Percentiles rank a stretch among this genome's conserved stretches.
Conservation (phyloP, 495 filamentous ascomycete genomes). For the Penicillium riverlandense region DNA sequence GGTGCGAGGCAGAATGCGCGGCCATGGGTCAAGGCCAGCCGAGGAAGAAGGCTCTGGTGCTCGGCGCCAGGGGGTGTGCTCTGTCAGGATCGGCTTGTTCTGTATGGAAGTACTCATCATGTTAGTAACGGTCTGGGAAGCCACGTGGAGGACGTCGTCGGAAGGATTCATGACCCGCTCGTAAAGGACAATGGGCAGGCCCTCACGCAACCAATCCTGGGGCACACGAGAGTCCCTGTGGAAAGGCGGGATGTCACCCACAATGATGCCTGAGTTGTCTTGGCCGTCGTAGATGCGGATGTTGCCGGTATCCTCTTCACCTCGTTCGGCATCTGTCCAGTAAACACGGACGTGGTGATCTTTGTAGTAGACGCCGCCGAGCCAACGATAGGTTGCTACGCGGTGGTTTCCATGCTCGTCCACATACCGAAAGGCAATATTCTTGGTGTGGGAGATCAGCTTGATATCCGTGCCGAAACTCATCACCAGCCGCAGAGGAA, state of each 20-base stretch:
- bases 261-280: conserved; percentile 13
- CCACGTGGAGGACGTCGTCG: conserved; percentile 6
- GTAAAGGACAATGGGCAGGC: conserved; percentile 26
- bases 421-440: conserved; percentile 17
- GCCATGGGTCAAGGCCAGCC: neutral
- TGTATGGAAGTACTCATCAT: neutral
- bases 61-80: neutral
- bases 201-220: conserved; percentile 11
- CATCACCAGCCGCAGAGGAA: conserved; percentile 27
- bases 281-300: conserved; percentile 26
- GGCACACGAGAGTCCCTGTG: conserved; percentile 16
- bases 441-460: conserved; percentile 21
- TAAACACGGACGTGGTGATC: conserved; percentile 20
- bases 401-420: conserved; percentile 4
- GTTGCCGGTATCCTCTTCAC: conserved; percentile 10
- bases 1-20: conserved; percentile 1
- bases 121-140: neutral
- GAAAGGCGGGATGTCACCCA: conserved; percentile 13
- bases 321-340: conserved; percentile 25
- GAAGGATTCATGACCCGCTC: conserved; percentile 27
- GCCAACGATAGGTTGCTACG: conserved; percentile 30
- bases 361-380: conserved; percentile 32
- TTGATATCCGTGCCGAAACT: neutral
- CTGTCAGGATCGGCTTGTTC: neutral
- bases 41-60: neutral